Conservation (phyloP, 257 asterid genomes). For the Solanum chiquidenum region DNA sequence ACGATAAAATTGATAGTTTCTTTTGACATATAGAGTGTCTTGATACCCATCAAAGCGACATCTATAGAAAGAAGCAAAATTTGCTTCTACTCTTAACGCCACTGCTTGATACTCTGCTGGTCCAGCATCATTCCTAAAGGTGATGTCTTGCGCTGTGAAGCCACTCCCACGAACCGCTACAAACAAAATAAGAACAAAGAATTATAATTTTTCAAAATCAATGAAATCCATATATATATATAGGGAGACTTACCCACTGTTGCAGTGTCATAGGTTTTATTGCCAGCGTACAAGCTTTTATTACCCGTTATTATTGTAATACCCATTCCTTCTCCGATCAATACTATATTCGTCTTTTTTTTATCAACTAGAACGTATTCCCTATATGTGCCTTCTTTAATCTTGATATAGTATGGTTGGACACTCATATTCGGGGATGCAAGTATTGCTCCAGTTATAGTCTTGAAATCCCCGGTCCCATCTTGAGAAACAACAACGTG, state of each 20-base stretch:
- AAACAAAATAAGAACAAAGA: background rate
- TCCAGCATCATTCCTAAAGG: constrained; percentile 6
- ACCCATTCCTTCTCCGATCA: background rate
- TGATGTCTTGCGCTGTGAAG: background rate
- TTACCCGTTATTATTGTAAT: background rate
- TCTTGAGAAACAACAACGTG: background rate
- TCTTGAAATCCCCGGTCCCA: background rate
- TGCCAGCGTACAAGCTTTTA: background rate
- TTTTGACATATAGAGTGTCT: background rate
- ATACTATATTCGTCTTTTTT: background rate
- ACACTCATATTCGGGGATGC: background rate
- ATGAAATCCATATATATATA: background rate
- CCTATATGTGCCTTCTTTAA: background rate
- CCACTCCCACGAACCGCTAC: background rate
- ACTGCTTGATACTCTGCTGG: background rate
- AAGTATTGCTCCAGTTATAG: background rate
- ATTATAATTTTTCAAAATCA: background rate
- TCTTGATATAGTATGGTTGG: background rate
- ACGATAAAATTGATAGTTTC: background rate
- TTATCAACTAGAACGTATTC: background rate
- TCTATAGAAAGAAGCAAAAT: background rate
- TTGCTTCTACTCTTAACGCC: background rate
- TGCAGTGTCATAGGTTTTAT: background rate
- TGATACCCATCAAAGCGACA: constrained; percentile 10
- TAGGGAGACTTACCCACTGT: background rate